phyloP scores from a whole-genome alignment of 139 green algal genomes.

The Desmodesmus armatus region DNA sequence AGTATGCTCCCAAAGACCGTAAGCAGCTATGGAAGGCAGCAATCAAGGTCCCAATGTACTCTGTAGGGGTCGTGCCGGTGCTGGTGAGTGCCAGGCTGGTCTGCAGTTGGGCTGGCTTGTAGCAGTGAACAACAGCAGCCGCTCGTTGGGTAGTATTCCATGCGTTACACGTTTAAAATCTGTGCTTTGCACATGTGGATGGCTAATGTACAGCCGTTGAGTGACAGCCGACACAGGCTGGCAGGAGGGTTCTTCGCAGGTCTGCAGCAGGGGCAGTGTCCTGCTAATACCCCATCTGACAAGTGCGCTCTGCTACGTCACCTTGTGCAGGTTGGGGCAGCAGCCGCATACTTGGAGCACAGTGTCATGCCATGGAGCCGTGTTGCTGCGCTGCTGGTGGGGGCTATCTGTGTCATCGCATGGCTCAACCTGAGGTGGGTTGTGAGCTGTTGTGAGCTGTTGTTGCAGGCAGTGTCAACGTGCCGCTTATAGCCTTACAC shows the following conservation, averaged over 20 bases:
- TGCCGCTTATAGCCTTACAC: too few relatives aligned
- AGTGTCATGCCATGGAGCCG: constrained; percentile 54
- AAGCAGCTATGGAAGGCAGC: constrained; percentile 81
- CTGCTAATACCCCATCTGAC: too few relatives aligned
- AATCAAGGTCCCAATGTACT: constrained; percentile 96
- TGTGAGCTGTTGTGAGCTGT: neutral
- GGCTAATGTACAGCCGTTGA: neutral
- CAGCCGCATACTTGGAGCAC: constrained; percentile 63
- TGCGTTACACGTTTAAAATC: neutral
- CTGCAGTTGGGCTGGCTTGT: neutral
- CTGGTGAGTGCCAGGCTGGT: constrained; percentile 66
- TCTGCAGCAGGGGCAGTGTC: too few relatives aligned
- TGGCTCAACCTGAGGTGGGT: constrained; percentile 96
- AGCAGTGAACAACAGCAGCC: neutral
- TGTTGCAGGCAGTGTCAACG: too few relatives aligned
- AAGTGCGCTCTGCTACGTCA: too few relatives aligned
- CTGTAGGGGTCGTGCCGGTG: constrained; percentile 88
- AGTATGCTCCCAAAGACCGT: constrained; percentile 32
- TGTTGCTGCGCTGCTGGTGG: constrained; percentile 65
- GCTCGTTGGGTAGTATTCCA: too few relatives aligned
- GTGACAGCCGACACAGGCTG: too few relatives aligned
- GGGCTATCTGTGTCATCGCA: constrained; percentile 84
- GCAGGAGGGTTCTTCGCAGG: too few relatives aligned
- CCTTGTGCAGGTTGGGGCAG: constrained; percentile 71
- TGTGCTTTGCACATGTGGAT: neutral